Evolutionary conservation across 768 basidiomycete genomes (phyloP).

Genomic region (Holtermanniella nyarrowii): DNA sequence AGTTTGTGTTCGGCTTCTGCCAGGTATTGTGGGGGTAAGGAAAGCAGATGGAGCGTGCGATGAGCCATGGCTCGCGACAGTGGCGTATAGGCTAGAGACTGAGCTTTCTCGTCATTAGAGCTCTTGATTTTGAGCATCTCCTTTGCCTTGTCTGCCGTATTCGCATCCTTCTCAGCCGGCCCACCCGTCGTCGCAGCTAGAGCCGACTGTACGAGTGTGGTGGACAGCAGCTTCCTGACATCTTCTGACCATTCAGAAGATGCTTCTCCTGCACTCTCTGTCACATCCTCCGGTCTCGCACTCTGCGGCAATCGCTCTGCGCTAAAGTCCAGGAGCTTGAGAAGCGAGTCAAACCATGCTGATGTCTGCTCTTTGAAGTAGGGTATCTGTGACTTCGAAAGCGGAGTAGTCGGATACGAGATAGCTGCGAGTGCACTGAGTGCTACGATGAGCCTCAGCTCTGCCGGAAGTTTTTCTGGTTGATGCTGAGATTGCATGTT

Average conservation of each 20-base stretch:
- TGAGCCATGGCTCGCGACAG: constrained; percentile 21
- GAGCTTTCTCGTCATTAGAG: constrained; percentile 17
- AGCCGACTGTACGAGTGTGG: constrained; percentile 25
- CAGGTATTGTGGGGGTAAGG: constrained; percentile 10
- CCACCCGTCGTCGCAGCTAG: constrained; percentile 17
- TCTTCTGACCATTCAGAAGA: constrained; percentile 17
- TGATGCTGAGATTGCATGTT: no score
- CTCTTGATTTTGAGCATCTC: not conserved
- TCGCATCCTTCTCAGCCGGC: not conserved
- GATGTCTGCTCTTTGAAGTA: constrained; percentile 14
- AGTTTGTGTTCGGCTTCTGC: constrained; percentile 29
- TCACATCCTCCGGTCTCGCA: constrained; percentile 9
- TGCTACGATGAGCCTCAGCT: constrained; percentile 23
- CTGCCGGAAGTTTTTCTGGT: constrained; percentile 17
- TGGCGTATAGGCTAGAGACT: constrained; percentile 30
- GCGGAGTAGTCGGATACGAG: constrained; percentile 4
- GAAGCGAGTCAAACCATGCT: constrained; percentile 21
- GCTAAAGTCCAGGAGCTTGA: constrained; percentile 24
- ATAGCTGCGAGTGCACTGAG: constrained; percentile 21
- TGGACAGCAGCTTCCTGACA: constrained; percentile 16
- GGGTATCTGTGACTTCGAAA: not conserved
- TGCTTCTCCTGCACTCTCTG: constrained; percentile 12
- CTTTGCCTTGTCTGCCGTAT: not conserved
- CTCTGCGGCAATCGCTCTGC: constrained; percentile 13
- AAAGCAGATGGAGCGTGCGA: constrained; percentile 22